These are phyloP conservation scores for Agroathelia rolfsii DNA, from an alignment of 1,284 basidiomycete species.

Conservation along the genomic window DNA sequence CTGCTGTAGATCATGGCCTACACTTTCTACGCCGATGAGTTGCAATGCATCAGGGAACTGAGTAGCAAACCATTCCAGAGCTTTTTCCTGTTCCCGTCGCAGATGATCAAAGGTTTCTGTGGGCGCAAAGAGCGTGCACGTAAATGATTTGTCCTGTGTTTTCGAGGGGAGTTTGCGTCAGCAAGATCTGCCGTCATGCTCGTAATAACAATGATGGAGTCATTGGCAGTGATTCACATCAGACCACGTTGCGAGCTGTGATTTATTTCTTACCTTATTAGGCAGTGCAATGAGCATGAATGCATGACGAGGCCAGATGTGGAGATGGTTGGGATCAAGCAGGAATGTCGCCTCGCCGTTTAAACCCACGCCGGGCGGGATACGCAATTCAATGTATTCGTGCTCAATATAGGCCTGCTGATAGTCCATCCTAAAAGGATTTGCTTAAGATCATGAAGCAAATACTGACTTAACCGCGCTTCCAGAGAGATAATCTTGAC, in stretches of 20 bases:
- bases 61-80: conserved; percentile 69
- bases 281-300: conserved; percentile 99
- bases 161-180: conserved; percentile 11
- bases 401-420: conserved; percentile 91
- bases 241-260: conserved; percentile 11
- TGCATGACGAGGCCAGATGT: conserved; percentile 97
- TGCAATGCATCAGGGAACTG: conserved; percentile 85
- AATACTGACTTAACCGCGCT: conserved; percentile 16
- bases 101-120: conserved; percentile 68
- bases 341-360: conserved; percentile 61
- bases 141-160: conserved; percentile 72
- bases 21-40: conserved; percentile 71
- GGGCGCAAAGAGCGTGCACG: conserved; percentile 90
- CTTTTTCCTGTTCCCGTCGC: conserved; percentile 43
- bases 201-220: conserved; percentile 16
- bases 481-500: conserved; percentile 17
- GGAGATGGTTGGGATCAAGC: conserved; percentile 91
- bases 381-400: conserved; percentile 93
- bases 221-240: conserved; percentile 9
- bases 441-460: conserved; percentile 17
- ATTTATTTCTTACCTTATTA: conserved; percentile 64
- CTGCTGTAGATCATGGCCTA: conserved; percentile 68
- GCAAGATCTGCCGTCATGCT: conserved; percentile 17
- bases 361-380: conserved; percentile 68
- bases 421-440: conserved; percentile 73